Evolutionary conservation across 495 filamentous ascomycete genomes (phyloP), one percentile per base, ranked within the genome.

Genomic region (Lasiosphaeria hispida): DNA sequence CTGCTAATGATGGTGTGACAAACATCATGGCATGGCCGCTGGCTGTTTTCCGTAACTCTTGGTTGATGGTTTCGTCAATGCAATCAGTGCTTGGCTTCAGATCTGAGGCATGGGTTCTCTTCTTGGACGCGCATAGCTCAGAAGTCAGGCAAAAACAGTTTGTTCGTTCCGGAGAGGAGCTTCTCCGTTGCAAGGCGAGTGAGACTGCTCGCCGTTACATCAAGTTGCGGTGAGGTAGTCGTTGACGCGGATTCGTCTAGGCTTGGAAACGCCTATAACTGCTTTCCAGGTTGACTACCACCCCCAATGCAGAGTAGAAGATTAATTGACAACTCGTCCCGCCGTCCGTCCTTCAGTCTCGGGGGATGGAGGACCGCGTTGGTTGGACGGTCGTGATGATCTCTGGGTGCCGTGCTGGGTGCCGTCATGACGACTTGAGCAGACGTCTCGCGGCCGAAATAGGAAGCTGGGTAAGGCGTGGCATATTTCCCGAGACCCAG

Each of bases 261-360:
- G 17, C 43, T 17, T 10, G 43, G n/a, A 14, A 10, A 14, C 43
- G 43, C 17, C 43, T 10, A 81, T 9, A 82, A 87, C 17, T 47
- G 43, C 43, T 45, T 45, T 17, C 17, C 43, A 45, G 43, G 6
- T 23, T 30, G 23, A 5, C 23, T 30, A 30, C 23, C 23, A 30
- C 23, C 23, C 23, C 23, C 23, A 30, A 30, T 30, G 23, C 23
- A 30, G 23, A 30, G n/a, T 30, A 23, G 43, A 55, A 55, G 34
- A 47, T 39, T 38, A 39, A 55, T 38, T 55, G 53, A 34, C 30
- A 47, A 14, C 53, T 40, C n/a, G n/a, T 23, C 40, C 5, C 23
- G 5, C 23, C 5, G 23, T 39, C 11, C 14, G 37, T 35, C 10
- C 10, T 55, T 14, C n/a, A 1, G n/a, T 7, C 42, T 7, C 9